phyloP scores from a whole-genome alignment of 2,329 filamentous ascomycete genomes.

The Teratosphaeria gauchensis region DNA sequence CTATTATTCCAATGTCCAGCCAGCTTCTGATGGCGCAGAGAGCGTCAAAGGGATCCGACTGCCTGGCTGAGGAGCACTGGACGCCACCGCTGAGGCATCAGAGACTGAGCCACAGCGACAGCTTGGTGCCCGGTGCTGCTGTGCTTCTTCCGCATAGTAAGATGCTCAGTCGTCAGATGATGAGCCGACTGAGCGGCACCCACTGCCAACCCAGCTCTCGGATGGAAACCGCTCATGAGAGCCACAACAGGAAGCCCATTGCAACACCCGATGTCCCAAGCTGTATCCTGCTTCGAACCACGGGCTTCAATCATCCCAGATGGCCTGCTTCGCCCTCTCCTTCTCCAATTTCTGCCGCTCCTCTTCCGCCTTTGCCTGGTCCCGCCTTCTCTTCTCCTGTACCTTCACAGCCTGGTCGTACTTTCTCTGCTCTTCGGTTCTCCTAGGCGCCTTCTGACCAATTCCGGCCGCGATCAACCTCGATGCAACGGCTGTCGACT shows the following conservation, averaged over 20 bases:
- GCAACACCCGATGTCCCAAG: not conserved
- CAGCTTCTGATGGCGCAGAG: too few relatives aligned
- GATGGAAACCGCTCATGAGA: not conserved
- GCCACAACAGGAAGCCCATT: not conserved
- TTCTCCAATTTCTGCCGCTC: conserved; percentile 52
- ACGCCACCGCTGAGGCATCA: too few relatives aligned
- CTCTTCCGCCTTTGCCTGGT: conserved; percentile 61
- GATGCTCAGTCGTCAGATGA: too few relatives aligned
- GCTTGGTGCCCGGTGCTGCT: too few relatives aligned
- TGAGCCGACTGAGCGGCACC: too few relatives aligned
- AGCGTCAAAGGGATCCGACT: too few relatives aligned
- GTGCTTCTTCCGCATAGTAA: too few relatives aligned
- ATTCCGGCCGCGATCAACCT: conserved; percentile 83
- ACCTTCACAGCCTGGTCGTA: conserved; percentile 76
- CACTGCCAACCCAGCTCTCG: not conserved
- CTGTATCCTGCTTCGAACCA: not conserved
- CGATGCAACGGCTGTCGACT: conserved; percentile 83
- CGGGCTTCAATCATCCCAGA: conserved; percentile 61
- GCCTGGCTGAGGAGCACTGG: too few relatives aligned
- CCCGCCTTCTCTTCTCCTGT: conserved; percentile 69
- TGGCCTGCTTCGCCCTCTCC: conserved; percentile 67
- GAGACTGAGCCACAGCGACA: too few relatives aligned
- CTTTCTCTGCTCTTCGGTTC: conserved; percentile 78
- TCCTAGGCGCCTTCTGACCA: conserved; percentile 68
- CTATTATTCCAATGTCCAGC: too few relatives aligned